phyloP scores from a whole-genome alignment of 2,329 filamentous ascomycete genomes.

The Aspergillus sp. region DNA sequence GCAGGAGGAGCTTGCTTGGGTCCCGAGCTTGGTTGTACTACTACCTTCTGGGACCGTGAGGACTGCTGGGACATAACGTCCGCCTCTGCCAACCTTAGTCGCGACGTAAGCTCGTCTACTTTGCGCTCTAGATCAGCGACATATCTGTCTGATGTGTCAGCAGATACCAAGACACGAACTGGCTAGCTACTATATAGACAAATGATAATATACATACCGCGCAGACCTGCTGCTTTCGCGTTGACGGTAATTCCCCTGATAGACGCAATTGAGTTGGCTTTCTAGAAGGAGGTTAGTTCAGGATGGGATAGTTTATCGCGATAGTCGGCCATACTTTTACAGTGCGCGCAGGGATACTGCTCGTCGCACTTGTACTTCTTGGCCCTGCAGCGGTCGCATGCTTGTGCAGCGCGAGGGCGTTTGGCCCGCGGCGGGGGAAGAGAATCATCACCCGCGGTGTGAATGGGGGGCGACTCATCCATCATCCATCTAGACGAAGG shows the following conservation, averaged over 20 bases:
- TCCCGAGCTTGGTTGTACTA: not conserved
- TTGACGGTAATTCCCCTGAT: conserved; percentile 37
- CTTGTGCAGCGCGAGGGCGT: conserved; percentile 48
- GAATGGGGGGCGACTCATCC: conserved; percentile 38
- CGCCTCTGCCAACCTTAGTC: conserved; percentile 27
- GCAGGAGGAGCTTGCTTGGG: conserved; percentile 5
- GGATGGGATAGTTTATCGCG: not conserved
- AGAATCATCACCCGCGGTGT: conserved; percentile 18
- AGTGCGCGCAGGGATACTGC: conserved; percentile 47
- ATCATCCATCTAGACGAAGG: conserved; percentile 24
- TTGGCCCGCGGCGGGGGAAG: conserved; percentile 28
- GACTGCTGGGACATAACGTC: conserved; percentile 16
- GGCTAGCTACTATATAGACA: not conserved
- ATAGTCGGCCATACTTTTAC: conserved; percentile 40
- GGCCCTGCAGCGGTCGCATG: conserved; percentile 49
- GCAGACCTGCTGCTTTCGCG: conserved; percentile 32
- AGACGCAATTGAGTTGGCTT: conserved; percentile 36
- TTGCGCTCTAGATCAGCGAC: conserved; percentile 40
- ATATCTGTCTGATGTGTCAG: conserved; percentile 26
- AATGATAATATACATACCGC: conserved; percentile 21
- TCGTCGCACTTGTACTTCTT: conserved; percentile 56
- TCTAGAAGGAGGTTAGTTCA: conserved; percentile 23
- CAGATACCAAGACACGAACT: too few species aligned
- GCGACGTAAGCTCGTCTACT: conserved; percentile 33
- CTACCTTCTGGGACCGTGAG: conserved; percentile 9